A percentile compares a stretch with the other conserved stretches of the same genome.
These are phyloP conservation scores for Dichotomocladium elegans DNA, from an alignment of 371 early-diverging fungal species.

Conservation along the genomic window DNA sequence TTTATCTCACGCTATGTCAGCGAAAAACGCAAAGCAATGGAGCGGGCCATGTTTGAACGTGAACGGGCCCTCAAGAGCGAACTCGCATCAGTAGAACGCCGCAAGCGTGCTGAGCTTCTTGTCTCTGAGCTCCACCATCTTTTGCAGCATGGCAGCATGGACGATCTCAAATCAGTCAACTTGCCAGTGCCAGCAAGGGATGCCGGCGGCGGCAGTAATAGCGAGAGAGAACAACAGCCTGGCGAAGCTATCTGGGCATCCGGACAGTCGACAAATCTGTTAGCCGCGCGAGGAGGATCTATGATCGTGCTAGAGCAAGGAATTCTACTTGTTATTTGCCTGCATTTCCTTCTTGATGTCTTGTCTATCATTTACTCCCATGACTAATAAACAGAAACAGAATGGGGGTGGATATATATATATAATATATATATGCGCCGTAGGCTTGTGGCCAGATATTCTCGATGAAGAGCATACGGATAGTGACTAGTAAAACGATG, in stretches of 20 bases:
- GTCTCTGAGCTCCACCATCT: slow-evolving; percentile 10
- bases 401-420: too few relatives aligned
- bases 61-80: slow-evolving; percentile 9
- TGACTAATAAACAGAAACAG: too few relatives aligned
- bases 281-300: too few relatives aligned
- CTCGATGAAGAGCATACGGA: too few relatives aligned
- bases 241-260: neutral
- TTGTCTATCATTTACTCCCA: neutral
- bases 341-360: neutral
- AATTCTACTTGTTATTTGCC: neutral
- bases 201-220: neutral
- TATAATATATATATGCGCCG: too few relatives aligned
- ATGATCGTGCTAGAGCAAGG: neutral
- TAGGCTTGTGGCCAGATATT: too few relatives aligned
- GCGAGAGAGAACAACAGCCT: neutral
- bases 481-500: too few relatives aligned
- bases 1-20: slow-evolving; percentile 21
- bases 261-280: too few relatives aligned
- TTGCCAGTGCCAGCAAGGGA: neutral
- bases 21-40: slow-evolving; percentile 18
- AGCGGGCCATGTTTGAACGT: slow-evolving; percentile 13
- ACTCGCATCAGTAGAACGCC: slow-evolving; percentile 9
- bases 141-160: slow-evolving; percentile 7
- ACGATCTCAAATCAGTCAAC: neutral
- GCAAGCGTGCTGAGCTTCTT: slow-evolving; percentile 10